Percentiles rank a stretch among this genome's conserved stretches.
Evolutionary conservation across 495 filamentous ascomycete species (phyloP).

Genomic region (Trichoderma virens): DNA sequence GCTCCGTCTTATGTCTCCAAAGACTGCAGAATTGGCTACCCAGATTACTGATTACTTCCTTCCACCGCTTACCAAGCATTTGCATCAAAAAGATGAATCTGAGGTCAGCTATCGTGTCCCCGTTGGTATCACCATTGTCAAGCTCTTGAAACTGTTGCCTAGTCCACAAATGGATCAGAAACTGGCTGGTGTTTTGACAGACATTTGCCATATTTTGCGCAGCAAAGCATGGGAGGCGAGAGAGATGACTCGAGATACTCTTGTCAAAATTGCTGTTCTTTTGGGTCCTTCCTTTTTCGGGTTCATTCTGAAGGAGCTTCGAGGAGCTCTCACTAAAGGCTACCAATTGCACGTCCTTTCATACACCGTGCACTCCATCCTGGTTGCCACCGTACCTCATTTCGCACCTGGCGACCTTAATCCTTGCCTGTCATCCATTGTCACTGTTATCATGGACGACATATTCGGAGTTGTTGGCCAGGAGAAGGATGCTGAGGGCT

Average conservation of each 20-base stretch:
- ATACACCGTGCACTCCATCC: slow-evolving; percentile 87
- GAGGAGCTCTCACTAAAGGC: slow-evolving; percentile 69
- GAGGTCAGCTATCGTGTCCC: slow-evolving; percentile 86
- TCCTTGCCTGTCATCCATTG: slow-evolving; percentile 72
- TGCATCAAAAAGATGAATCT: slow-evolving; percentile 89
- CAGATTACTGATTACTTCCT: slow-evolving; percentile 71
- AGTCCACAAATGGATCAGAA: slow-evolving; percentile 58
- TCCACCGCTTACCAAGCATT: slow-evolving; percentile 65
- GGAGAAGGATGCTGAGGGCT: slow-evolving; percentile 96
- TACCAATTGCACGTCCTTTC: slow-evolving; percentile 95
- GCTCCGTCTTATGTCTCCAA: slow-evolving; percentile 61
- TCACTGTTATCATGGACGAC: slow-evolving; percentile 89
- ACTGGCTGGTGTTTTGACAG: slow-evolving; percentile 75
- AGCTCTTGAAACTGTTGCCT: slow-evolving; percentile 74
- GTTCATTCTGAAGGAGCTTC: slow-evolving; percentile 88
- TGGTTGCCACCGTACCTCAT: slow-evolving; percentile 64
- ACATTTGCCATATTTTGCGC: slow-evolving; percentile 85
- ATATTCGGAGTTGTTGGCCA: slow-evolving; percentile 92
- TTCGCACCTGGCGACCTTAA: slow-evolving; percentile 80
- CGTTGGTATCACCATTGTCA: slow-evolving; percentile 77
- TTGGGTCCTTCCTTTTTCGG: slow-evolving; percentile 76
- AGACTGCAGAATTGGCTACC: slow-evolving; percentile 57
- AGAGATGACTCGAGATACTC: slow-evolving; percentile 81
- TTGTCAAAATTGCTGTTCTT: slow-evolving; percentile 70
- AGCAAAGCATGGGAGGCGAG: slow-evolving; percentile 82